Percentiles rank a stretch among this genome's conserved stretches.
Evolutionary conservation across 306 rosid species (phyloP).

Genomic region (Inga leiocalycina): DNA sequence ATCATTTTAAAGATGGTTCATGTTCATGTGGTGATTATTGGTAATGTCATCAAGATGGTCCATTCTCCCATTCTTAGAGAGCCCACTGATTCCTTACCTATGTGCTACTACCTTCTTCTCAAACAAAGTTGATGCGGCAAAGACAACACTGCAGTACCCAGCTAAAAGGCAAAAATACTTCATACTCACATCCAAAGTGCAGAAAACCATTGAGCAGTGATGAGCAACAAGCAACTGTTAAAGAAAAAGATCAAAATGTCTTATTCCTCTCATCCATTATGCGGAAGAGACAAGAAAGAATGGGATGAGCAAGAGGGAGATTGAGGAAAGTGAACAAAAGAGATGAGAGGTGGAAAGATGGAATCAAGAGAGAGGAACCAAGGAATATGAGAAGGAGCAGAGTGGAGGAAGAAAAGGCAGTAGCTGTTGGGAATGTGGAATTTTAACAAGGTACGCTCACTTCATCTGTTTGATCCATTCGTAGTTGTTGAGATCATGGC

Average conservation of each 20-base stretch:
- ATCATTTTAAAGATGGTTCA: constrained; percentile 80
- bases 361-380: background rate
- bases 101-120: constrained; percentile 3
- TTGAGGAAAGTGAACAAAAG: background rate
- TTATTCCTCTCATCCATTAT: background rate
- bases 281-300: background rate
- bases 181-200: background rate
- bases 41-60: constrained; percentile 45
- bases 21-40: constrained; percentile 95
- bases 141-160: background rate
- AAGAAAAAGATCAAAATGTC: background rate
- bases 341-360: background rate
- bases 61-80: constrained; percentile 17
- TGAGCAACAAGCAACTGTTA: background rate
- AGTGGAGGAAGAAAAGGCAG: background rate
- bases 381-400: background rate
- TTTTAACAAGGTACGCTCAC: background rate
- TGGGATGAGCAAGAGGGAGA: background rate
- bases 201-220: background rate
- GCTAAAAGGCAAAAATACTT: background rate
- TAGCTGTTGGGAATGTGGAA: background rate
- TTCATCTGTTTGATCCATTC: background rate
- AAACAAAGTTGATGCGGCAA: background rate
- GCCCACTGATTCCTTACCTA: constrained; percentile 9
- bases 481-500: background rate